A percentile compares a stretch with the other conserved stretches of the same genome.
These are phyloP conservation scores for Apiospora saccharicola DNA, from an alignment of 2,329 filamentous ascomycete species.

Conservation along the genomic window DNA sequence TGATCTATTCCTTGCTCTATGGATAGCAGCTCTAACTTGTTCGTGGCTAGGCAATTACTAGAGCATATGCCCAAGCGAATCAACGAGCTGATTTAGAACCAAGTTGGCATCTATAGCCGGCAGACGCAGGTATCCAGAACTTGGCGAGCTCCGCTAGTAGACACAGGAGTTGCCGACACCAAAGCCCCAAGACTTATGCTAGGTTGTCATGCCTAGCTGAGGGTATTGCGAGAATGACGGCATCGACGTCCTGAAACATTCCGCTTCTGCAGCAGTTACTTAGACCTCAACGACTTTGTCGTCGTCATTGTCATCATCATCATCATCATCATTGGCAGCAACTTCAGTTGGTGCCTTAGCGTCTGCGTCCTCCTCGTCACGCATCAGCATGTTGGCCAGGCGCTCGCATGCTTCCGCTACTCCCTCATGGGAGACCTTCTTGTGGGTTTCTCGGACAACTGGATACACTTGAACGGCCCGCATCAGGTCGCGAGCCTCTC, in stretches of 20 bases:
- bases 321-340: conserved; percentile 38
- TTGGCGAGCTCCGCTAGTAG: neutral
- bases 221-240: neutral
- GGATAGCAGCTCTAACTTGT: neutral
- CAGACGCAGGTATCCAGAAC: neutral
- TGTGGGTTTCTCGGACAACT: conserved; percentile 85
- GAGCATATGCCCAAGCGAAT: neutral
- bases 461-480: conserved; percentile 85
- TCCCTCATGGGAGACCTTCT: conserved; percentile 77
- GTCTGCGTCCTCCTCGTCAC: conserved; percentile 70
- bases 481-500: conserved; percentile 76
- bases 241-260: neutral
- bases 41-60: neutral
- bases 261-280: conserved; percentile 1
- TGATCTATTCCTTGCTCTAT: conserved; percentile 23
- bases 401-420: conserved; percentile 88
- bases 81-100: neutral
- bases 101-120: neutral
- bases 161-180: neutral
- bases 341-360: conserved; percentile 50
- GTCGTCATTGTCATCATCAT: conserved; percentile 54
- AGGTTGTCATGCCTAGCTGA: neutral
- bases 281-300: conserved; percentile 61
- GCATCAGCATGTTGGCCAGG: conserved; percentile 86
- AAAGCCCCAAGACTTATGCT: neutral